Base-by-base conservation (phyloP, 441 rosid genomes). In the Adansonia grandidieri region DNA sequence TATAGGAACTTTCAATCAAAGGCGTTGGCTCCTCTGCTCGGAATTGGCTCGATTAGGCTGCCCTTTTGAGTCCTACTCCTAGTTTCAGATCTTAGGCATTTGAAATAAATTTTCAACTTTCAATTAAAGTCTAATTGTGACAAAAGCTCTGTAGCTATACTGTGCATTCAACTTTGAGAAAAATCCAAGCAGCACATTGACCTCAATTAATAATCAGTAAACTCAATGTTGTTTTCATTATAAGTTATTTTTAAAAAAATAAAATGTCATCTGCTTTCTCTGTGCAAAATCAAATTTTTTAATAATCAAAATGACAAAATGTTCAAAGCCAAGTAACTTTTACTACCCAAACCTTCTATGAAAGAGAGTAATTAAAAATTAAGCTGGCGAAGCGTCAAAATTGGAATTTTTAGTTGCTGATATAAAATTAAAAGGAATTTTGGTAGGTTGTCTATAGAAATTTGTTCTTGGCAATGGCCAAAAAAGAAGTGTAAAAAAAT, bases 1-100 rank as follows among this genome's bases (percentile, higher is more conserved):
- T 42, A 17, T 13, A 7, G 22, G 44, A 74, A 74, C 22, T 60
- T 74, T 63, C 78, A 58, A 63, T 50, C 60, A 7, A 50, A 50
- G 19, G 48, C 61, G 9, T 74, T 14, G 45, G 10, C 67, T 65
- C 70, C 13, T 8, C 70, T 65, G 48, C 3, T 63, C 17, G 3
- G 10, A 6, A 28, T 40, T 63, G 68, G 3, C 65, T 61, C 5
- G 22, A 9, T 58, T 61, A 11, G 14, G 40, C 65, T 61, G 24
- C 15, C 32, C n/a, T 0, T 5, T 2, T 8, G 11, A 45, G 50
- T 48, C 56, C 56, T 51, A 51, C 15, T 51, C 56, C 56, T 51
- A 51, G 14, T 44, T 44, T 44, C 47, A 6, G 56, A 3, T 51
- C 56, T 51, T 51, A 51, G 65, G 40, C 32, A 22, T 61, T 61